Evolutionary conservation across 2,329 filamentous ascomycete genomes (phyloP).

Genomic region (Zasmidium angulare): DNA sequence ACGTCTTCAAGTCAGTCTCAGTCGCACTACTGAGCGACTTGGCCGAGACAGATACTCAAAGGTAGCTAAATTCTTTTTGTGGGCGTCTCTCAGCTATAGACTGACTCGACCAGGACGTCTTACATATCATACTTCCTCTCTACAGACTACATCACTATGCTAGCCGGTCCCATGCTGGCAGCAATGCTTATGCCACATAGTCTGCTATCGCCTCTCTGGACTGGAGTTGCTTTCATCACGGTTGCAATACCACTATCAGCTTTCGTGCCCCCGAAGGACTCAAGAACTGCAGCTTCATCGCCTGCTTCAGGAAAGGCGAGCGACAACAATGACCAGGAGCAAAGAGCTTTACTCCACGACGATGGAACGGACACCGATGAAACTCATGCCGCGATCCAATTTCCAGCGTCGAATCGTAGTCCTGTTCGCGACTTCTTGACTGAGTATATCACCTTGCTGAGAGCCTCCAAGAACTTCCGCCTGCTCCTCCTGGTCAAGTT

Average conservation of each 20-base stretch:
- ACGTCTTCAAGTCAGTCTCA: background rate
- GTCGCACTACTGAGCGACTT: background rate
- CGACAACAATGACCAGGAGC: background rate
- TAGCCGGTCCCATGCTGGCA: background rate
- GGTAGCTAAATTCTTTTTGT: background rate
- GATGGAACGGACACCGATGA: background rate
- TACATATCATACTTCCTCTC: background rate
- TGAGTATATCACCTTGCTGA: background rate
- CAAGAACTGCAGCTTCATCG: background rate
- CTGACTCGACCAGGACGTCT: background rate
- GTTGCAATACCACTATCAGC: background rate
- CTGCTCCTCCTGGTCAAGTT: background rate
- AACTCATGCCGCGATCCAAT: background rate
- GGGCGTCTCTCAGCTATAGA: no score
- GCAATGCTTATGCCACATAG: background rate
- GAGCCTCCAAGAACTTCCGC: background rate
- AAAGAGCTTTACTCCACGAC: background rate
- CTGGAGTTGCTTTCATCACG: background rate
- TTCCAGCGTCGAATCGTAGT: background rate
- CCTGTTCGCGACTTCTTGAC: background rate
- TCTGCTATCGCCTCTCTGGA: background rate
- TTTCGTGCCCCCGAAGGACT: background rate
- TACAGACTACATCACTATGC: background rate
- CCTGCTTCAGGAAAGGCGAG: background rate
- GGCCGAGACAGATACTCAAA: background rate